Evolutionary conservation across 495 filamentous ascomycete species (phyloP), one percentile per base, ranked within the genome.

Genomic region (Penicillium bovifimosum): DNA sequence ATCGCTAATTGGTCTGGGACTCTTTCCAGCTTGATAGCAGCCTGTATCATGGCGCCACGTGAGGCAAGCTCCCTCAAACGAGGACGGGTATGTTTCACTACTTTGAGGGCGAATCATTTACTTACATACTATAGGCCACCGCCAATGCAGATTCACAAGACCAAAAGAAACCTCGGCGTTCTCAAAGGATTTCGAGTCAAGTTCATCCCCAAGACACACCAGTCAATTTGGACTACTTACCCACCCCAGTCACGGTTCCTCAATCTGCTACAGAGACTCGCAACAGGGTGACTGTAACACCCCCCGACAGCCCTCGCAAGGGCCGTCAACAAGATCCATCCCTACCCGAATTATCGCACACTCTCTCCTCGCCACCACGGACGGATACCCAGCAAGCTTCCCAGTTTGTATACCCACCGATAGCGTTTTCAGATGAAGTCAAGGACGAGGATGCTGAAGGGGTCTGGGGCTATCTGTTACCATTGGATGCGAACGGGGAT

Each of bases 401-500:
- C 8, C 93, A 98, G 70, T 88, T 87, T 64, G 69, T 88, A 20
- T 83, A 87, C 46, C 85, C 87, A 2, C 82, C 88, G 5, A 75
- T 80, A n/a, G 79, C 82, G 31, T 80, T 90, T 18, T 86, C 86
- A 7, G 83, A 89, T 44, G 88, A 91, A 35, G 89, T 95, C 0
- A 80, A 87, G 42, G 90, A 96, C 64, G 85, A 88, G 58, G 59
- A 63, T 48, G 88, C 83, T 16, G 90, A 96, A 61, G 90, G 89
- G 8, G 89, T 96, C 2, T 98, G 93, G 95, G 93, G 93, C 10
- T 98, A 98, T 57, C 74, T 98, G 5, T 80, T 95, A 50, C 90
- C 92, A 13, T 66, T 96, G 17, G 83, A 91, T 63, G 76, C 80
- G 27, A 77, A 78, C 33, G 80, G 84, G 43, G 84, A 80, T 13